Conservation (phyloP, 1,284 basidiomycete genomes). For the Ceratobasidium sp. region DNA sequence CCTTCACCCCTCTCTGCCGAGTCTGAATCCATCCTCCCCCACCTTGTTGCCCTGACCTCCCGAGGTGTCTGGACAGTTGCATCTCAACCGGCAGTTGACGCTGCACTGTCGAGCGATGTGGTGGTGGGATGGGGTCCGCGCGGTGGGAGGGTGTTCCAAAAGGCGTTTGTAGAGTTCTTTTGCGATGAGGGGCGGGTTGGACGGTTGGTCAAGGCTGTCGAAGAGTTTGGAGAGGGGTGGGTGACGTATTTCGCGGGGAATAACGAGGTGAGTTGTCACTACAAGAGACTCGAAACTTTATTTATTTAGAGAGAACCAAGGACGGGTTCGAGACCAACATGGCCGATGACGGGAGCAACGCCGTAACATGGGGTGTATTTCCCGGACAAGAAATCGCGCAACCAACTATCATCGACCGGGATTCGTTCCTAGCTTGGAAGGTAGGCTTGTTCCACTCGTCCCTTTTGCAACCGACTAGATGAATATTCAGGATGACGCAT, state of each 20-base stretch:
- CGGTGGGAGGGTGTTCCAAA: constrained; percentile 96
- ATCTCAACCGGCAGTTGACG: constrained; percentile 95
- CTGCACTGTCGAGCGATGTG: constrained; percentile 77
- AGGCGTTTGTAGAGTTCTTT: constrained; percentile 98
- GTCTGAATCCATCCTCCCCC: constrained; percentile 83
- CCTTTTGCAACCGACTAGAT: constrained; percentile 47
- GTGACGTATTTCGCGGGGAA: constrained; percentile 92
- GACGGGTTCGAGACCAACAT: constrained; percentile 89
- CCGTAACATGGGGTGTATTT: constrained; percentile 99
- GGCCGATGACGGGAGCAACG: constrained; percentile 84
- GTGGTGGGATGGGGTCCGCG: constrained; percentile 93
- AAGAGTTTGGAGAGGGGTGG: constrained; percentile 69
- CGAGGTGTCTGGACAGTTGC: constrained; percentile 95
- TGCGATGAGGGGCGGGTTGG: constrained; percentile 76
- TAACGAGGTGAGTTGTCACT: constrained; percentile 67
- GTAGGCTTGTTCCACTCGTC: constrained; percentile 58
- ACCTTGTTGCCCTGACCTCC: constrained; percentile 82
- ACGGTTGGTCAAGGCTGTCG: constrained; percentile 71
- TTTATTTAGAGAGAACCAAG: constrained; percentile 57
- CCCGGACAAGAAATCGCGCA: constrained; percentile 96
- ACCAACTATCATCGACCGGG: constrained; percentile 95
- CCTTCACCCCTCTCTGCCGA: constrained; percentile 87
- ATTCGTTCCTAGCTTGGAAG: constrained; percentile 95
- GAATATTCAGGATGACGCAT: constrained; percentile 86
- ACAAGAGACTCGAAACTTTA: too few species aligned